Evolutionary conservation across 225 moss, liverwort and hornwort genomes (phyloP).

Genomic region (Pleurozium schreberi): DNA sequence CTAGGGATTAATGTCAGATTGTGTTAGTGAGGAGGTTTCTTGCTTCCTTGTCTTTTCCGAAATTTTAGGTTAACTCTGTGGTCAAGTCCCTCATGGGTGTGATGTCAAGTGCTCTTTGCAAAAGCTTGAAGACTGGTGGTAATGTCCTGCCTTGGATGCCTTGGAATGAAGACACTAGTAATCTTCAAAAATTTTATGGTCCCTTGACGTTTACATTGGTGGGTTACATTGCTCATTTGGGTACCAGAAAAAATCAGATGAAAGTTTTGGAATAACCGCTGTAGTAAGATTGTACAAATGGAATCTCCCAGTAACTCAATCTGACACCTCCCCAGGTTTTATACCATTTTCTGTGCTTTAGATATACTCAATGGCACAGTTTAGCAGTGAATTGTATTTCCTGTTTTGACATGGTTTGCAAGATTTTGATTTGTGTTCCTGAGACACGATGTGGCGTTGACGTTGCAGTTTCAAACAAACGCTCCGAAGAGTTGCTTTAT

Average conservation of each 20-base stretch:
- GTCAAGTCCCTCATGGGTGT: neutral
- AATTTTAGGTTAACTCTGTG: neutral
- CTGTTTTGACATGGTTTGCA: neutral
- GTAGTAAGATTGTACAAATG: neutral
- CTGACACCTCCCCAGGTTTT: neutral
- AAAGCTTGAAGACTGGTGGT: neutral
- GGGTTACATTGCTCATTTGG: neutral
- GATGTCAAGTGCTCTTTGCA: neutral
- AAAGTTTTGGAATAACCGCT: neutral
- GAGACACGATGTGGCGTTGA: neutral
- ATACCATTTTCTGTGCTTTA: neutral
- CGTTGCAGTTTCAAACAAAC: conserved; percentile 82
- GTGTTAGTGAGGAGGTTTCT: neutral
- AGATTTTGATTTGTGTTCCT: conserved; percentile 1
- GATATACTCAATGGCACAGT: neutral
- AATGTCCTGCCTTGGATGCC: neutral
- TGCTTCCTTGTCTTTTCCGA: neutral
- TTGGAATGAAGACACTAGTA: neutral
- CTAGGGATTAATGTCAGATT: neutral
- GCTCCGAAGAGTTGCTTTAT: conserved; percentile 87
- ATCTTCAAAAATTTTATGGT: neutral
- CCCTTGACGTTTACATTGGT: neutral
- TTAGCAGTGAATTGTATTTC: neutral
- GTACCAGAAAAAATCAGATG: neutral
- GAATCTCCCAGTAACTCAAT: neutral